Base-by-base conservation (phyloP, 495 filamentous ascomycete genomes). In the Podospora pseudoanserina region DNA sequence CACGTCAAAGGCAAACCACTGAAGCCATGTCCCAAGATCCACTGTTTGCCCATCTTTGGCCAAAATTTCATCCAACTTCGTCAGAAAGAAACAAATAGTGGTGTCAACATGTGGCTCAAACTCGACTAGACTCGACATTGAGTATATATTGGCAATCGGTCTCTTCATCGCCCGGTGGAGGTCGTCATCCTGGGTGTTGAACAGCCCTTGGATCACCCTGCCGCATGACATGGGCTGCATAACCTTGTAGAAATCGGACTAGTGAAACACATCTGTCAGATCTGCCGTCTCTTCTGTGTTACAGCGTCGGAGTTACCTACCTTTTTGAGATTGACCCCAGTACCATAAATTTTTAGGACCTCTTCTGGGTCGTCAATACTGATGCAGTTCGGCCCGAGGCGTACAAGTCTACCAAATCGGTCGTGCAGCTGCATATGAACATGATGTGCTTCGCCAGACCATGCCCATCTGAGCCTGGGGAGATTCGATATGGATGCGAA, bases 381-480 rank as follows among this genome's bases (percentile, higher is more conserved):
- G 26, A 87, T 65, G 34, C 68, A 70, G 65, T 82, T 83, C 1
- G 86, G 85, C 1, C 85, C 85, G 49, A 86, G 65, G 2, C 84
- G 82, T 15, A 88, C 83, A 19, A 86, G 65, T 27, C 74, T 73
- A 5, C 85, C 85, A 72, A 85, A 81, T 57, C 74, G 72, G 20
- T 72, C 32, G 71, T 86, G 85, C 2, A 85, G 73, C 5, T 32
- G 9, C n/a, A 67, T 64, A 6, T 71, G 57, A 11, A 20, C 61
- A 18, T 64, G 13, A 23, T 68, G 69, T 11, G 56, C 20, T 30
- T 18, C 13, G 6, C 65, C 63, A 1, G 69, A 65, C 61, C 65
- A 70, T 16, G 63, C 55, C 69, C 69, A 71, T n/a, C 11, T 3
- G 7, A 67, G 63, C 9, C 65, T 60, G 2, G 56, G 62, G 27